A percentile compares a stretch with the other conserved stretches of the same genome.
These are phyloP conservation scores for Fusarium sp. DNA, from an alignment of 2,329 filamentous ascomycete genomes.

Conservation along the genomic window DNA sequence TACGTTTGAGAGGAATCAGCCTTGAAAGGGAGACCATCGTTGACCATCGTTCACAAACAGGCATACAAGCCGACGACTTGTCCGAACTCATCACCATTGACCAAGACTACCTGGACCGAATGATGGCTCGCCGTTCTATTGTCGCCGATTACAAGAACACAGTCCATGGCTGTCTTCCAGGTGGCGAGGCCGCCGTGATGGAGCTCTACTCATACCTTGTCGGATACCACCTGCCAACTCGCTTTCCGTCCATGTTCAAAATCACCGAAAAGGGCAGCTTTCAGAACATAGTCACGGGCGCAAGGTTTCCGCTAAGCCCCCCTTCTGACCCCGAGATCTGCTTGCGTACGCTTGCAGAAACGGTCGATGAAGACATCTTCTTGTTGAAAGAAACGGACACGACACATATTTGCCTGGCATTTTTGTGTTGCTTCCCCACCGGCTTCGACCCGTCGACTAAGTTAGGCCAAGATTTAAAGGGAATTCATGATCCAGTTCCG, in stretches of 20 bases:
- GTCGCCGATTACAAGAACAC: background rate
- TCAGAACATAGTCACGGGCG: background rate
- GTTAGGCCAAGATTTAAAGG: background rate
- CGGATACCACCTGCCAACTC: background rate
- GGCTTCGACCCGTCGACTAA: background rate
- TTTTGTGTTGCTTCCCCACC: background rate
- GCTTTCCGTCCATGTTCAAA: background rate
- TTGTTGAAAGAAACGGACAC: background rate
- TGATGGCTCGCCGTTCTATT: background rate
- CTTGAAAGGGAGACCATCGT: too few species aligned
- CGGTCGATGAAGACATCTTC: background rate
- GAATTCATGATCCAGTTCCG: background rate
- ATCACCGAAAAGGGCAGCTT: background rate
- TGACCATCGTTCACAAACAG: background rate
- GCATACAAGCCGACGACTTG: background rate
- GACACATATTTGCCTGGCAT: background rate
- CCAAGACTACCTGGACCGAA: background rate
- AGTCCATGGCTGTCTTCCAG: background rate
- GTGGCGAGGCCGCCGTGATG: background rate
- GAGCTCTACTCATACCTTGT: background rate
- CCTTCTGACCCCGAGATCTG: background rate
- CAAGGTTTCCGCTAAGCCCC: background rate
- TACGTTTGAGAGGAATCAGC: background rate
- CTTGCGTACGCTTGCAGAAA: background rate
- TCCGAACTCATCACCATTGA: background rate